Base-by-base conservation (phyloP, 345 rosid species). In the Ailanthus altissimus region DNA sequence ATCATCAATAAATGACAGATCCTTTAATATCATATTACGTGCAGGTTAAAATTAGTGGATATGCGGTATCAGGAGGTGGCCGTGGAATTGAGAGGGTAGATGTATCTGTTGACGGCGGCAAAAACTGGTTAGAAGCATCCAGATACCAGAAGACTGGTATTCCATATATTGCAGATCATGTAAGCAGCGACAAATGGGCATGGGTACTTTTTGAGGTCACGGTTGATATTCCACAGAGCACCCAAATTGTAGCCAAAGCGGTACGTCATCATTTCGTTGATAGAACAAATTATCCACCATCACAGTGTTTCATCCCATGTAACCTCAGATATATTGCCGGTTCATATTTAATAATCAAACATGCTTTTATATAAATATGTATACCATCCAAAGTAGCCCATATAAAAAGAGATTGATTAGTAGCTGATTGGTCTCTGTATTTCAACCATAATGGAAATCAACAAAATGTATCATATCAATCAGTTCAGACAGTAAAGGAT, bases 61-160 rank as follows among this genome's bases (percentile, higher is more conserved):
- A 96, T 83, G 98, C 97, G 4, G 89, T 75, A 60, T 91, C 98
- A 45, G 99, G 99, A 86, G 99, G 99, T 77, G 98, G 99, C 23
- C 97, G 99, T 0, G 99, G 99, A 72, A 95, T 95, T 76, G 99
- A 96, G 83, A 85, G 99, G 79, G 89, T 96, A 59, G 98, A 96
- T 83, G 85, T 93, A 72, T 96, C 99, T 21, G 62, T 91, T 5
- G 97, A 96, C 79, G 97, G 99, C 54, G 97, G 99, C 45, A 91
- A 89, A 86, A 91, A 81, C 75, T 96, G 98, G 99, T 72, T 88
- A 68, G 99, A 96, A 84, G 95, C 97, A 50, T 84, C 84, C 23
- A 94, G 91, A 83, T 87, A 50, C 78, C 99, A 96, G 79, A 89
- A 88, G 82, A 78, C 83, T 65, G 95, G 89, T 28, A 15, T 76